Conservation (phyloP, 2,329 filamentous ascomycete genomes). For the Colletotrichum tamarilloi region DNA sequence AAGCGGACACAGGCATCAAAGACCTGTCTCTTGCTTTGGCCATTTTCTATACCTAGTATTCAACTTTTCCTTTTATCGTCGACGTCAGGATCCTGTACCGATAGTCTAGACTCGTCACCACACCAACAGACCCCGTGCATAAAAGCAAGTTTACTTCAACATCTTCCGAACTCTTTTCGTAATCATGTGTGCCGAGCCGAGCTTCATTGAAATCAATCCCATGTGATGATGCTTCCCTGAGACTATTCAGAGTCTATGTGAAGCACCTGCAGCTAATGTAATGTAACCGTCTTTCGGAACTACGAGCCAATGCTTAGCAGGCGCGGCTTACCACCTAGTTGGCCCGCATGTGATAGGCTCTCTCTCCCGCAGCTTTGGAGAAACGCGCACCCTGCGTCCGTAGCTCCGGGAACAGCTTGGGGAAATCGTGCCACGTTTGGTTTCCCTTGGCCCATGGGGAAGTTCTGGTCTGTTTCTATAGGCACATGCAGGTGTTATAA, state of each 20-base stretch:
- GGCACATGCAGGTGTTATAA: too few relatives aligned
- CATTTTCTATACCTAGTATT: background rate
- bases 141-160: background rate
- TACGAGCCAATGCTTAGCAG: conserved; percentile 11
- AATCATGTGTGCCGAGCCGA: background rate
- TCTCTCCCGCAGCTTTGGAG: background rate
- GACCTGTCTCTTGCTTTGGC: background rate
- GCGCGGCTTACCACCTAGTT: background rate
- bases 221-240: background rate
- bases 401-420: conserved; percentile 27
- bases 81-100: background rate
- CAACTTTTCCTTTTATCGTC: background rate
- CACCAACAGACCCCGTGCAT: conserved; percentile 3
- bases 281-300: conserved; percentile 5
- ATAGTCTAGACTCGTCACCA: conserved; percentile 7
- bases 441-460: background rate
- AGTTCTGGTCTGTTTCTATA: background rate
- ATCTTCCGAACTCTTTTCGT: background rate
- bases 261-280: background rate
- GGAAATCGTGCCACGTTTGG: background rate
- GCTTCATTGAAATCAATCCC: background rate
- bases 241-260: too few relatives aligned
- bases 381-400: conserved; percentile 12
- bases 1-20: background rate
- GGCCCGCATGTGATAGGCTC: conserved; percentile 25